phyloP scores from a whole-genome alignment of 495 filamentous ascomycete genomes.

The Neurospora sp. region DNA sequence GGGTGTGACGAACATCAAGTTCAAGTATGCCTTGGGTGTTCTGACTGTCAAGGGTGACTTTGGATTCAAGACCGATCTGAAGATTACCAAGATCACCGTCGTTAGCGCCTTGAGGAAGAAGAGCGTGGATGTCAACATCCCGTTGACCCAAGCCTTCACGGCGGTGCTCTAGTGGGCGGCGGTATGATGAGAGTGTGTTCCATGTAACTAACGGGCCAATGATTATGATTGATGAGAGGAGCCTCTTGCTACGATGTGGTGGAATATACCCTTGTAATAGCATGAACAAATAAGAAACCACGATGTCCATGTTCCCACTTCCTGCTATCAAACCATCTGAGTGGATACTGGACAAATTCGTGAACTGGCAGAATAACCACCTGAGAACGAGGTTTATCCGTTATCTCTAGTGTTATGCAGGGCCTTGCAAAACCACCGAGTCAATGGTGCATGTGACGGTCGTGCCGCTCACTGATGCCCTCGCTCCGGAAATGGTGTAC shows the following conservation, averaged over 20 bases:
- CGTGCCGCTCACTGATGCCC: constrained; percentile 19
- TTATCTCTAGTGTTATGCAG: not conserved
- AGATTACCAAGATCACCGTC: constrained; percentile 47
- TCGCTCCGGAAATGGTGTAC: constrained; percentile 22
- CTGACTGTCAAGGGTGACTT: constrained; percentile 46
- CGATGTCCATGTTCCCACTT: not conserved
- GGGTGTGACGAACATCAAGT: constrained; percentile 38
- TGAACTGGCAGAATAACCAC: not conserved
- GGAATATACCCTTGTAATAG: not conserved
- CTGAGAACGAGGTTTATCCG: not conserved
- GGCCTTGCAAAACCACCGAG: constrained; percentile 19
- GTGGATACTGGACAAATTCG: not conserved
- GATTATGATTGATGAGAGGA: not conserved
- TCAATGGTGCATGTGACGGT: constrained; percentile 27
- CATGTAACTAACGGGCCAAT: not conserved
- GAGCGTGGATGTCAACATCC: constrained; percentile 4
- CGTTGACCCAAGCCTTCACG: constrained; percentile 7
- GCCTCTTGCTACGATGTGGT: not conserved
- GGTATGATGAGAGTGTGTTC: not conserved
- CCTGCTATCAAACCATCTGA: not conserved
- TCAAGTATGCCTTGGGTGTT: constrained; percentile 41
- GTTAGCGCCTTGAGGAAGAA: constrained; percentile 29
- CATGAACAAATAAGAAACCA: not conserved
- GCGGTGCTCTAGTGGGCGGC: not conserved
- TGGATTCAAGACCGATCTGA: constrained; percentile 36